Evolutionary conservation across 495 filamentous ascomycete species (phyloP), one percentile per base, ranked within the genome.

Genomic region (Clavariopsis aquatica): DNA sequence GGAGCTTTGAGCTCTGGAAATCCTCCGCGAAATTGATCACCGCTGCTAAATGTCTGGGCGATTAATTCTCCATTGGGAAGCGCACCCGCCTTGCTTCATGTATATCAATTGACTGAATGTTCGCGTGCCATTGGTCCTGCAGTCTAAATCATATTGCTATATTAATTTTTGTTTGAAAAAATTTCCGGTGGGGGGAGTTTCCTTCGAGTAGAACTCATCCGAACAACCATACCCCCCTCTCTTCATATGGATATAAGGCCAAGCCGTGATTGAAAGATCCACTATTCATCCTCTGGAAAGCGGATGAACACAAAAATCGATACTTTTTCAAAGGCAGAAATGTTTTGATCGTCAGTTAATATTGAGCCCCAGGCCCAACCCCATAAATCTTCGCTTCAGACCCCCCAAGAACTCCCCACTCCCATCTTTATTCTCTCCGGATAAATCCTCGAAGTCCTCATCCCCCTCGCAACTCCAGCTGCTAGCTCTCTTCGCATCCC

Each of bases 381-480:
- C 65, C 45, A 46, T 31, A 0, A 68, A 26, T 34, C 49, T 62
- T 0, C 59, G 22, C 46, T 68, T 59, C 41, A 68, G 27, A 4
- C 59, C 65, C 1, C 55, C 55, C 36, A 68, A 36, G 24, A 68
- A 58, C 17, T 49, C 57, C 17, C 38, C 36, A 43, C 31, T 20
- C 2, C 19, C 41, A 1, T 51, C 29, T 0, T 3, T n/a, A 49
- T 22, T 49, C 43, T 47, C 20, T 49, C 43, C 22, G 17, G 15
- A 15, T 54, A 28, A 36, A 23, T 23, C 31, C 2, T 55, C 47
- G 13, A 22, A 31, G 20, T 57, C 53, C 9, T 63, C 65, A 10
- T 54, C 59, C 17, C 51, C 58, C 26, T 53, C 54, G 28, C 65
- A 68, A n/a, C 29, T 55, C 65, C 65, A 68, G 26, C 65, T 68